phyloP scores from a whole-genome alignment of 2,329 filamentous ascomycete species.

The Aspergillus chevalieri region DNA sequence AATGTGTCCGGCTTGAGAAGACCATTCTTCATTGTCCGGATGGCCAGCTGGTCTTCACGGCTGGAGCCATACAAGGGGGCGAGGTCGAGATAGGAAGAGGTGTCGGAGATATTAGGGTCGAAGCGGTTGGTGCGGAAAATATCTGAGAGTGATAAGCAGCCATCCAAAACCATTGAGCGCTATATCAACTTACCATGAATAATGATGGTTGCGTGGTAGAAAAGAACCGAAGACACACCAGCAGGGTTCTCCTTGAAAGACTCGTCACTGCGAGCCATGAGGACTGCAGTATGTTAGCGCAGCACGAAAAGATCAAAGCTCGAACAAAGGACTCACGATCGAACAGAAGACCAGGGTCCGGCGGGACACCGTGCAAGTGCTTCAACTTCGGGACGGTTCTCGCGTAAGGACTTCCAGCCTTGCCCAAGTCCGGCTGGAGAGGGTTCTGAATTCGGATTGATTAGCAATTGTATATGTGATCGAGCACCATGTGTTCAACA shows the following conservation, averaged over 20 bases:
- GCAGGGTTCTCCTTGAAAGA: slow-evolving; percentile 32
- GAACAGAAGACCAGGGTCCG: slow-evolving; percentile 6
- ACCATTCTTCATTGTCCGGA: slow-evolving; percentile 33
- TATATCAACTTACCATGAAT: slow-evolving; percentile 38
- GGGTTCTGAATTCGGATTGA: background rate
- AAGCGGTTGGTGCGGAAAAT: slow-evolving; percentile 26
- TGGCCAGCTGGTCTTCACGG: slow-evolving; percentile 26
- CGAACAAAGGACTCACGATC: slow-evolving; percentile 1
- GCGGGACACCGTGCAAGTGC: slow-evolving; percentile 2
- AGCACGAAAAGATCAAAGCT: background rate
- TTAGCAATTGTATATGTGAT: background rate
- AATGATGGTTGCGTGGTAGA: slow-evolving; percentile 48
- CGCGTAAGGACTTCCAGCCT: slow-evolving; percentile 7
- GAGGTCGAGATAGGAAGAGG: slow-evolving; percentile 45
- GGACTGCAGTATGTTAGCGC: slow-evolving; percentile 1
- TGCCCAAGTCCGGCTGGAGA: slow-evolving; percentile 4
- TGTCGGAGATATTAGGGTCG: slow-evolving; percentile 31
- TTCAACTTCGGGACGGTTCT: slow-evolving; percentile 5
- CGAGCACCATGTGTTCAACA: background rate
- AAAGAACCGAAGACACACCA: slow-evolving; percentile 43
- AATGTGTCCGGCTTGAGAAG: slow-evolving; percentile 36
- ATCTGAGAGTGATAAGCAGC: slow-evolving; percentile 24
- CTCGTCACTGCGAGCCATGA: slow-evolving; percentile 6
- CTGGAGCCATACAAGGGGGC: slow-evolving; percentile 41
- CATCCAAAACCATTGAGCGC: background rate